Evolutionary conservation across 2,329 filamentous ascomycete genomes (phyloP).

Genomic region (Pseudocercospora macadamiae): DNA sequence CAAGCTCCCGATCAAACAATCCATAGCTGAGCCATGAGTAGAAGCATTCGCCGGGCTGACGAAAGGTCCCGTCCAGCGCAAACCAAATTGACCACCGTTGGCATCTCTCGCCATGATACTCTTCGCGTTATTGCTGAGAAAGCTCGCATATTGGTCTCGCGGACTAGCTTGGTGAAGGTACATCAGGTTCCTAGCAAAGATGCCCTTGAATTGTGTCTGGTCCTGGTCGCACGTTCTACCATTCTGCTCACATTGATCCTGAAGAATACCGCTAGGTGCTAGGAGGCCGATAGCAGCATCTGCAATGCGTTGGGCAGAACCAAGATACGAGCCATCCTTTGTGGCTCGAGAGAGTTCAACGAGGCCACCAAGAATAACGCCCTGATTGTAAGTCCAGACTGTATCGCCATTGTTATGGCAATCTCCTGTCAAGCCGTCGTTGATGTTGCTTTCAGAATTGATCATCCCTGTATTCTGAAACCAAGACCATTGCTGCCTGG

Average conservation of each 20-base stretch:
- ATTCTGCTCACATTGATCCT: slow-evolving; percentile 38
- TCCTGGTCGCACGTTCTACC: slow-evolving; percentile 39
- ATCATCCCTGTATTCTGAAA: slow-evolving; percentile 55
- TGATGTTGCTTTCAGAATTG: slow-evolving; percentile 53
- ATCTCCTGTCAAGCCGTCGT: slow-evolving; percentile 54
- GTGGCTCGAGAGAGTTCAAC: slow-evolving; percentile 53
- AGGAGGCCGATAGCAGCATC: slow-evolving; percentile 42
- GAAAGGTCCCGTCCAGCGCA: slow-evolving; percentile 66
- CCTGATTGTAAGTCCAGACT: slow-evolving; percentile 58
- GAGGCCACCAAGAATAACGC: slow-evolving; percentile 61
- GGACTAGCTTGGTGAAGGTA: slow-evolving; percentile 58
- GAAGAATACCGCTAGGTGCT: slow-evolving; percentile 42
- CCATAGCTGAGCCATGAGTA: slow-evolving; percentile 35
- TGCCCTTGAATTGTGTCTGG: slow-evolving; percentile 69
- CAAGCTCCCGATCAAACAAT: slow-evolving; percentile 31
- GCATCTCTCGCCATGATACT: slow-evolving; percentile 66
- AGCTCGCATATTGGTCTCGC: slow-evolving; percentile 51
- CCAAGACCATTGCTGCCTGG: slow-evolving; percentile 54
- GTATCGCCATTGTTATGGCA: slow-evolving; percentile 56
- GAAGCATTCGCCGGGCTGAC: slow-evolving; percentile 28
- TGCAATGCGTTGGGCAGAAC: slow-evolving; percentile 41
- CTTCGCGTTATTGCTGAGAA: slow-evolving; percentile 64
- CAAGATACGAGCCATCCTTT: slow-evolving; percentile 37
- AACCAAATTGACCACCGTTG: slow-evolving; percentile 57
- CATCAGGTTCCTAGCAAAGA: slow-evolving; percentile 67